These are phyloP conservation scores for Dendrobium officinale DNA, from an alignment of 106 monocot species.

Conservation along the genomic window DNA sequence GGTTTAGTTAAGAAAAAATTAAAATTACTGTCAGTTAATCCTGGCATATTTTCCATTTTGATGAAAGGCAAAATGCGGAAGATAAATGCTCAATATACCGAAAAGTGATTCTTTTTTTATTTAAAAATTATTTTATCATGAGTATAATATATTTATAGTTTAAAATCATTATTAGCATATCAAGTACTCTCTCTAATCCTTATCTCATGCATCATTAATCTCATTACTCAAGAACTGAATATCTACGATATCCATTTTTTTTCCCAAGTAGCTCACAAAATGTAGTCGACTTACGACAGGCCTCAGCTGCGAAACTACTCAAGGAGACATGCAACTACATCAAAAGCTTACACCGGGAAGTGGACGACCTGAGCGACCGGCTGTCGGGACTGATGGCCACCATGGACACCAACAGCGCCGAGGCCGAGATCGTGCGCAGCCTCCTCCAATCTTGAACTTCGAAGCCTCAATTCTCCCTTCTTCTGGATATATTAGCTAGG, in stretches of 20 bases:
- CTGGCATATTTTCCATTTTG: too few relatives aligned
- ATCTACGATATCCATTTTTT: background rate
- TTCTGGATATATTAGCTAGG: background rate
- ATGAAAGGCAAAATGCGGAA: too few relatives aligned
- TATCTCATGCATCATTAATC: too few relatives aligned
- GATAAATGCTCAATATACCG: too few relatives aligned
- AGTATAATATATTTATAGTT: too few relatives aligned
- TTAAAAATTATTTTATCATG: too few relatives aligned
- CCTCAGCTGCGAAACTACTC: slow-evolving; percentile 49
- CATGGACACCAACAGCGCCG: slow-evolving; percentile 46
- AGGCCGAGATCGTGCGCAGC: slow-evolving; percentile 63
- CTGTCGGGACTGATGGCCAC: slow-evolving; percentile 47
- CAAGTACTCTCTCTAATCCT: too few relatives aligned
- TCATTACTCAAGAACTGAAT: too few relatives aligned
- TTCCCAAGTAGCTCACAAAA: background rate
- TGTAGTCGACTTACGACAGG: slow-evolving; percentile 18
- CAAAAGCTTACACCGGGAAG: slow-evolving; percentile 59
- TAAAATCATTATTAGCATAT: too few relatives aligned
- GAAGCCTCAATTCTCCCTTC: background rate
- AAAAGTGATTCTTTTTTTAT: too few relatives aligned
- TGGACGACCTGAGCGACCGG: slow-evolving; percentile 51
- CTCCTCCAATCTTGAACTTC: slow-evolving; percentile 23
- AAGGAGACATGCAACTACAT: slow-evolving; percentile 76
- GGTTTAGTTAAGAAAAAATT: too few relatives aligned
- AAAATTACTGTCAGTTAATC: too few relatives aligned